Base-by-base conservation (phyloP, 2,329 filamentous ascomycete genomes). In the Pestalotiopsis sp. region DNA sequence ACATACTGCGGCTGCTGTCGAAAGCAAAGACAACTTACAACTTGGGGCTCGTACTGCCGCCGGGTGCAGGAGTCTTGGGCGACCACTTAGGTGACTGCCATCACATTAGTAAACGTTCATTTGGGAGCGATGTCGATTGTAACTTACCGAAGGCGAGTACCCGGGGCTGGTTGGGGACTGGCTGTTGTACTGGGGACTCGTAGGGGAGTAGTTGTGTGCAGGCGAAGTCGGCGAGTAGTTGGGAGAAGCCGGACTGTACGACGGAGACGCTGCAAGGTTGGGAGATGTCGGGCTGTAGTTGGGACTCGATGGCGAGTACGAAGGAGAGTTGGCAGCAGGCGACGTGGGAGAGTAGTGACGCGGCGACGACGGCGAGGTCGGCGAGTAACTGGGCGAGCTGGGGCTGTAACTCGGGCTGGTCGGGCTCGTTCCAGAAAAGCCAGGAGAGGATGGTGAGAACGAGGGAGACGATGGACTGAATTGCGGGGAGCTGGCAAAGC, bases 181-280 rank as follows among this genome's bases (percentile, higher is more conserved):
- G 31, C 59, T 62, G 81, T 73, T 86, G 83, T 68, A 85, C 80
- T 73, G 61, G 11, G 89, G 89, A 73, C 88, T 90, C 58, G 89
- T 90, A 4, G 89, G 89, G 63, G 88, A 90, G 81, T 91, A 91
- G 2, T 85, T 84, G 13, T 62, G 59, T 20, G 59, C 59, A 62
- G 88, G 88, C 56, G 92, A 94, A 6, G 92, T 93, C 2, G 93
- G 92, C 68, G 92, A 94, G 83, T 93, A 95, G 27, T 86, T 89
- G n/a, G 92, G 92, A 64, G 92, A 93, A 3, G 90, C 90, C 61
- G 92, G 91, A 39, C 86, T 89, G 80, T 91, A 92, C 4, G 85
- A 86, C n/a, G 85, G 89, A 71, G 89, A 87, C 39, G 87, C 84
- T 12, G 85, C 81, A 74, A 86, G 80, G 77, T 85, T 88, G 73